Base-by-base conservation (phyloP, 2,329 filamentous ascomycete genomes). In the Xylaria sp. region DNA sequence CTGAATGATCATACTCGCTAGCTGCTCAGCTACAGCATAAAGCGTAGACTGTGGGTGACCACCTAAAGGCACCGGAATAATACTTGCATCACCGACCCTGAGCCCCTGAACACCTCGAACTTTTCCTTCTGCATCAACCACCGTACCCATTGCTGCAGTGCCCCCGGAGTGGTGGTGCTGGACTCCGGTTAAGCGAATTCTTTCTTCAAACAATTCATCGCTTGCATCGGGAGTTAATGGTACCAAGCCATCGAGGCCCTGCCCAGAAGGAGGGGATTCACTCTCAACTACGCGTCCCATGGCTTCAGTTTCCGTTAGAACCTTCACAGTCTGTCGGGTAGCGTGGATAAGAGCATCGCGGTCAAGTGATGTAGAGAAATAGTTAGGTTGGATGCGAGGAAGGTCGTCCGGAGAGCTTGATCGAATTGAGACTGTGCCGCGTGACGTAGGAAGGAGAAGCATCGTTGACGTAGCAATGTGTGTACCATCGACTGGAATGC, bases 381-480 rank as follows among this genome's bases (percentile, higher is more conserved):
- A 70, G 22, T 69, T 70, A 1, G 71, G 70, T n/a, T 68, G 38
- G 13, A 74, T 63, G 22, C 63, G 60, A 1, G 72, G 71, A 1
- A 53, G 59, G 10, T 69, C 71, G 25, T 27, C 66, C 10, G 69
- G 49, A 5, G 22, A n/a, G 55, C 31, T 63, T 5, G 70, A 71
- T 33, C 62, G 62, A 45, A 74, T 68, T 1, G 68, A 66, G 1
- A 74, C 67, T 3, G 17, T 65, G 6, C 70, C 72, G 2, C 72
- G 68, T 10, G 70, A 71, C 6, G 69, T 71, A 1, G 72, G 69
- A 31, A 72, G 64, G 0, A 75, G 63, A 38, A 71, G 58, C 72
- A 76, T 76, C 9, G 73, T 71, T 33, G 74, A 74, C 3, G 69
- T 74, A 7, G 69, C 65, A 36, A 74, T 66, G 27, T 73, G 71